phyloP scores from a whole-genome alignment of 371 early-diverging fungal genomes.

The Mortierella sp. region DNA sequence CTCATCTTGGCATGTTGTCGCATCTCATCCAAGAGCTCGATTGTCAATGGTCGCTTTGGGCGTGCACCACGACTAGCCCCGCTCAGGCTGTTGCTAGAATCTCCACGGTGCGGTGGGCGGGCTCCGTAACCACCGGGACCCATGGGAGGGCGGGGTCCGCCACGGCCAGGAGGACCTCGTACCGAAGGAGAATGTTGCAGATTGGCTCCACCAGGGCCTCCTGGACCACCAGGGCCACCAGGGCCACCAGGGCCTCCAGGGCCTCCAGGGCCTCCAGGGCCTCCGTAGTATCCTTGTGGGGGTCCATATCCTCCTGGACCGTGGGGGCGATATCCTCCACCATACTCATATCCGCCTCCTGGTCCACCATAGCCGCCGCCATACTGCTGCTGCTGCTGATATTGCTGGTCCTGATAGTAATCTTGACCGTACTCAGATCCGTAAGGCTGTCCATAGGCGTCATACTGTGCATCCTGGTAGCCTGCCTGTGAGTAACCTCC shows the following conservation, averaged over 20 bases:
- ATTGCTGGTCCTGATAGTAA: slow-evolving; percentile 35
- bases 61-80: slow-evolving; percentile 14
- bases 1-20: slow-evolving; percentile 78
- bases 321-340: slow-evolving; percentile 30
- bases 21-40: slow-evolving; percentile 78
- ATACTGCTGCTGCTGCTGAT: slow-evolving; percentile 30
- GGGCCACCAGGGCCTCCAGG: slow-evolving; percentile 22
- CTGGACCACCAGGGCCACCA: too few species aligned
- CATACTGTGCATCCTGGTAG: slow-evolving; percentile 36
- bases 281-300: too few species aligned
- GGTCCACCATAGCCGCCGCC: slow-evolving; percentile 23
- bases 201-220: slow-evolving; percentile 44
- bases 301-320: slow-evolving; percentile 23
- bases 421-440: slow-evolving; percentile 46
- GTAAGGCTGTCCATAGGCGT: slow-evolving; percentile 49
- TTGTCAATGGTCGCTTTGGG: slow-evolving; percentile 55
- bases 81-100: slow-evolving; percentile 25
- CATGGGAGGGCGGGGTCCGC: slow-evolving; percentile 44
- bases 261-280: too few species aligned
- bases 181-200: slow-evolving; percentile 41
- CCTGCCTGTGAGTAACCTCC: slow-evolving; percentile 21
- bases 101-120: slow-evolving; percentile 35
- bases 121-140: slow-evolving; percentile 31
- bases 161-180: slow-evolving; percentile 41
- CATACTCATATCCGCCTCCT: slow-evolving; percentile 28